Conservation (phyloP, 2,329 filamentous ascomycete genomes). For the Ophiostoma sp. region DNA sequence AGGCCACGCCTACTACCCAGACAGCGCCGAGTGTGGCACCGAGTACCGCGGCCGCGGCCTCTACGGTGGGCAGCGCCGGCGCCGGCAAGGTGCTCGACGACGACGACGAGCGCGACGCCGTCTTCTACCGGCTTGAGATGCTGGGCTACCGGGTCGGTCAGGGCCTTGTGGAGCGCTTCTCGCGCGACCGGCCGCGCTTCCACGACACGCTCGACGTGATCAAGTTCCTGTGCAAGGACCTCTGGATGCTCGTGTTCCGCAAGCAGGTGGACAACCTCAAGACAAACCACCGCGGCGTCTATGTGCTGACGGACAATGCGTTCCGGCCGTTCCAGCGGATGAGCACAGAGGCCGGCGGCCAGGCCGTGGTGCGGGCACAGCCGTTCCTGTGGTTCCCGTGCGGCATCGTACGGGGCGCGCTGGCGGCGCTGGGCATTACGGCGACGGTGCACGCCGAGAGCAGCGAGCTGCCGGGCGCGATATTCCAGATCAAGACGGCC, state of each 20-base stretch:
- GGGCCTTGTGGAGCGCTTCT: slow-evolving; percentile 89
- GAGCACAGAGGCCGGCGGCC: slow-evolving; percentile 72
- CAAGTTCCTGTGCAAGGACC: slow-evolving; percentile 97
- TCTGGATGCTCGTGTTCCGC: slow-evolving; percentile 89
- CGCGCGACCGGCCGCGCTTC: slow-evolving; percentile 76
- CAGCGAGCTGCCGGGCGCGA: slow-evolving; percentile 76
- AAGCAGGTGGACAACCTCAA: slow-evolving; percentile 99
- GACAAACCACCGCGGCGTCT: slow-evolving; percentile 94
- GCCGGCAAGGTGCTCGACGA: slow-evolving; percentile 49
- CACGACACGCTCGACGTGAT: slow-evolving; percentile 91
- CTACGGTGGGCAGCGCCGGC: neutral
- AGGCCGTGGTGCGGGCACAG: slow-evolving; percentile 69
- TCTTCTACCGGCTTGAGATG: slow-evolving; percentile 76
- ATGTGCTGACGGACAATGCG: slow-evolving; percentile 87
- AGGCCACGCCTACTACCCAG: neutral
- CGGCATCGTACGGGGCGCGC: slow-evolving; percentile 82
- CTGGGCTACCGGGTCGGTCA: slow-evolving; percentile 89
- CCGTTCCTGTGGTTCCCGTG: slow-evolving; percentile 96
- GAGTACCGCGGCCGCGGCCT: slow-evolving; percentile 22
- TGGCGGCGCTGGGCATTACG: slow-evolving; percentile 85
- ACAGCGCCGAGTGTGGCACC: neutral
- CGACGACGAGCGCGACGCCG: slow-evolving; percentile 77
- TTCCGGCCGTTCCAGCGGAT: slow-evolving; percentile 87
- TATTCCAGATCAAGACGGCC: slow-evolving; percentile 91
- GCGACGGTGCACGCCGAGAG: slow-evolving; percentile 90